Evolutionary conservation across 2,329 filamentous ascomycete genomes (phyloP), one percentile per base, ranked within the genome.

Genomic region (Thermothelomyces thermophilus): DNA sequence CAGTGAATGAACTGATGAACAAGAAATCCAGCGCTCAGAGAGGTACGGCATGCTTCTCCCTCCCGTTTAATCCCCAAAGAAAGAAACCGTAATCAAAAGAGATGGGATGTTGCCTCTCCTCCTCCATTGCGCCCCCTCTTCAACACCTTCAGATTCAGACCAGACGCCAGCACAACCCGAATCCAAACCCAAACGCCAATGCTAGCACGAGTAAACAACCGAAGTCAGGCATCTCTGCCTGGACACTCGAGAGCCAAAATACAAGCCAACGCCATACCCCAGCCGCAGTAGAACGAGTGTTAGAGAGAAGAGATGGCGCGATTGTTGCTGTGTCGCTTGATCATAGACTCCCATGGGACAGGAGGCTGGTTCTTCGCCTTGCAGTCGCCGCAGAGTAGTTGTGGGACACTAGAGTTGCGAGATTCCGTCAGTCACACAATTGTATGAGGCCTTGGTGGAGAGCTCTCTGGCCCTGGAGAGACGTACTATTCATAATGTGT

Each of bases 401-500:
- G 16, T 6, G 2, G n/a, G 14, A 30, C 26, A 19, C 50, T 53
- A 34, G 13, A 9, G 31, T 2, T n/a, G 13, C 19, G 14, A 7
- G 19, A 7, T 4, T 6, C 10, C 36, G 35, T 51, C 5, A 50
- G 50, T 35, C n/a, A n/a, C n/a, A n/a, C n/a, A n/a, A 1, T 13
- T 44, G 33, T 8, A 30, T 16, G 7, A 42, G 17, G 16, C 10
- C 8, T 26, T 9, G 24, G 24, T 9, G 24, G 9, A 5, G 9
- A 26, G 5, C 24, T 5, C 5, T 26, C 24, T 26, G 5, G 5
- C 24, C 24, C 24, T n/a, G n/a, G n/a, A n/a, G n/a, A 26, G 5
- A 26, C 45, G 13, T 48, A 53, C 54, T 53, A 58, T 41, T 64
- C 61, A 47, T 58, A 64, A 40, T 62, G 56, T 2, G 51, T 56